phyloP scores from a whole-genome alignment of 2,329 filamentous ascomycete species.

The Aspergillus piperis region DNA sequence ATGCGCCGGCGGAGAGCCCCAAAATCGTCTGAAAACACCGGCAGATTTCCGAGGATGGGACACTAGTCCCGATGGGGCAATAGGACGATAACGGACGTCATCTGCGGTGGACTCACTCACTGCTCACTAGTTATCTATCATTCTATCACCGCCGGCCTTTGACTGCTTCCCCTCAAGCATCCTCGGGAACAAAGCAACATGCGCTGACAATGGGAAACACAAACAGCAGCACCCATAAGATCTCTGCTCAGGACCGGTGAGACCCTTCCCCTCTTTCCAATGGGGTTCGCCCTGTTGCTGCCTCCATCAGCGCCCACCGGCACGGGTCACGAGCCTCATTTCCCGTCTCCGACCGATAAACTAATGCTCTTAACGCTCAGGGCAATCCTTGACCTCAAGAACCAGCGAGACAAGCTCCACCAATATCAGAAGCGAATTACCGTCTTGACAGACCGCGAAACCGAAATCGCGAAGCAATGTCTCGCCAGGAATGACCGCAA shows the following conservation, averaged over 20 bases:
- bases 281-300: not conserved
- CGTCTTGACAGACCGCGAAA: constrained; percentile 82
- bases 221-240: constrained; percentile 63
- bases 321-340: not conserved
- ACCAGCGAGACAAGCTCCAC: constrained; percentile 93
- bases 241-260: constrained; percentile 83
- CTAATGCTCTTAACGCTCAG: constrained; percentile 48
- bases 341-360: not conserved
- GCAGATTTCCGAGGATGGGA: not conserved
- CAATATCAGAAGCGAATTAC: constrained; percentile 93
- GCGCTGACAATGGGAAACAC: constrained; percentile 63
- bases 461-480: constrained; percentile 79
- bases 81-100: constrained; percentile 7
- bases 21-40: not conserved
- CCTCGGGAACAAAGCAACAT: constrained; percentile 24
- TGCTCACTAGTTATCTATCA: too few species aligned
- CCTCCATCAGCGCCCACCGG: not conserved
- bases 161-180: not conserved
- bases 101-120: not conserved
- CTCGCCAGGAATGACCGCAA: constrained; percentile 76
- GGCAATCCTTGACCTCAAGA: constrained; percentile 96
- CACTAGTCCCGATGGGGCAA: not conserved
- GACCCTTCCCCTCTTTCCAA: constrained; percentile 24
- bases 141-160: constrained; percentile 5
- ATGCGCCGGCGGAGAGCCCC: constrained; percentile 14